Base-by-base conservation (phyloP, 768 basidiomycete species). In the Rickenella mellea region DNA sequence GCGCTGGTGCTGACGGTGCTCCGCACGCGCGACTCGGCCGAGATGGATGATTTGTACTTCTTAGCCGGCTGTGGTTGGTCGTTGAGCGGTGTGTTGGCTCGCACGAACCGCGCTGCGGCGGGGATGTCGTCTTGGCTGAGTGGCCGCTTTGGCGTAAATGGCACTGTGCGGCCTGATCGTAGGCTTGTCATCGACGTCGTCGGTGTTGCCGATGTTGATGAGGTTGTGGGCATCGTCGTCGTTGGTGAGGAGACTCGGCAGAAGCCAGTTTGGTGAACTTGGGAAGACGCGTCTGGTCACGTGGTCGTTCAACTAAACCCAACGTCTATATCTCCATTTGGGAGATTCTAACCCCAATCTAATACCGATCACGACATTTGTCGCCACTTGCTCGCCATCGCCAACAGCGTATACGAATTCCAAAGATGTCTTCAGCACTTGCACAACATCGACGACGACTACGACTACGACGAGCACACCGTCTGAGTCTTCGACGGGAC, bases 81-180 rank as follows among this genome's bases (percentile, higher is more conserved):
- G 25, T 53, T 48, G 29, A 54, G 53, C 45, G 45, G 52, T 37
- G 58, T 56, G 17, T 61, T 58, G n/a, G 63, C 51, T 6, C 53
- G 44, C 24, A 57, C 55, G 24, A 68, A 73, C 31, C 68, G 55
- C 1, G 73, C 68, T 15, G 19, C 6, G 19, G 19, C 5, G 33
- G 15, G 29, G 29, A 36, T 22, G 33, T 19, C 15, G 33, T 19
- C 11, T 15, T 36, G 33, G 33, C 39, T 40, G 10, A 40, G 39
- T 1, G 39, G 39, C 9, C 75, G 66, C 49, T 70, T 76, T 14
- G 78, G 78, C 1, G 77, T 79, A 47, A 77, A 79, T 2, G 70
- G 71, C 11, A 61, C 52, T 3, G 64, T 56, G 10, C 70, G 65
- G 25, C 57, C 54, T 28, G 66, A 55, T 36, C 33, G 10, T 15